Percentiles rank a stretch among this genome's conserved stretches.
These are phyloP conservation scores for Paraphoma sp. DNA, from an alignment of 2,329 filamentous ascomycete species.

Conservation along the genomic window DNA sequence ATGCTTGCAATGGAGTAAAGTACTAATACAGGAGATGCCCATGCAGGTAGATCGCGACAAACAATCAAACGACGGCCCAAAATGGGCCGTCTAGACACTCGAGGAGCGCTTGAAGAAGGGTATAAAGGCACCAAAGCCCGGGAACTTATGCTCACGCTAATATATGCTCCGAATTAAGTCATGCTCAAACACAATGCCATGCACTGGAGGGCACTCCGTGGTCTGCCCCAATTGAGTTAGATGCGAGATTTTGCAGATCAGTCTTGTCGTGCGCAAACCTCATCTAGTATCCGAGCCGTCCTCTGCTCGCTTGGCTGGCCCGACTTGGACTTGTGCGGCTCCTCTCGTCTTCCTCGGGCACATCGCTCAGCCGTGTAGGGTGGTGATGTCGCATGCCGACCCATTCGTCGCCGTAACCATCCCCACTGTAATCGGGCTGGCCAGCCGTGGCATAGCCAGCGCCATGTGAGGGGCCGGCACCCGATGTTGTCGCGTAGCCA, in stretches of 20 bases:
- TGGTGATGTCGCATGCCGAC: conserved; percentile 48
- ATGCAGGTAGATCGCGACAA: neutral
- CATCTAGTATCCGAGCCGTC: conserved; percentile 24
- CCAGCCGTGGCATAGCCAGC: conserved; percentile 26
- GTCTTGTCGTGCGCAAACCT: neutral
- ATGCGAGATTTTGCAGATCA: too few relatives aligned
- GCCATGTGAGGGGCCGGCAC: conserved; percentile 25
- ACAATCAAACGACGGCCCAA: conserved; percentile 1
- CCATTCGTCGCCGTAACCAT: conserved; percentile 48
- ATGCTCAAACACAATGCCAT: neutral
- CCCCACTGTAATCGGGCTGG: conserved; percentile 45
- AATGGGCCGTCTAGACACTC: conserved; percentile 3
- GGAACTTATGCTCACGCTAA: conserved; percentile 12
- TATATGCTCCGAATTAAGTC: conserved; percentile 2
- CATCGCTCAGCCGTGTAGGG: conserved; percentile 48
- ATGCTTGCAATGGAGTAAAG: conserved; percentile 11
- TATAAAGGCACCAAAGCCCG: conserved; percentile 5
- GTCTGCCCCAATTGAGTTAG: neutral
- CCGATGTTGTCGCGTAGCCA: conserved; percentile 35
- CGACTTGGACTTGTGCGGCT: conserved; percentile 46
- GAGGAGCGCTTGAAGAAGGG: conserved; percentile 13
- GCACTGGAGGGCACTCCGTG: neutral
- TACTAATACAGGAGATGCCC: conserved; percentile 15
- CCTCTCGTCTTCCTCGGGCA: conserved; percentile 49
- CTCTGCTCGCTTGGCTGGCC: conserved; percentile 44